Evolutionary conservation across 1,139 yeast genomes (phyloP), one percentile per base, ranked within the genome.

Genomic region (Saccharomyces pastorianus): DNA sequence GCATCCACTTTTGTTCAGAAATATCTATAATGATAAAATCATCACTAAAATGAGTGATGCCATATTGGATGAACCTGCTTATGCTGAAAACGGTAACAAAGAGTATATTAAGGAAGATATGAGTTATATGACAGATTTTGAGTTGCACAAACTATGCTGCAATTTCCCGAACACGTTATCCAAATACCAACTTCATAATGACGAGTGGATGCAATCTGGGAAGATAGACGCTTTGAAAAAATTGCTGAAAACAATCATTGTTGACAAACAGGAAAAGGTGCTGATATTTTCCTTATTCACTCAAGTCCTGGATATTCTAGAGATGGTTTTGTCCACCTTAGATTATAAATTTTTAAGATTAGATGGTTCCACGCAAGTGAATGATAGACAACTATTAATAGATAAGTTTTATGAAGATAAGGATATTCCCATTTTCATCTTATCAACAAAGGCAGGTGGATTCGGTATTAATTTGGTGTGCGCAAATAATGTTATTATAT

Each of bases 401-500:
- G 98, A 91, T 72, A 82, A 82, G 61, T 93, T 88, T 67, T 85
- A 90, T 67, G 91, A 87, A 27, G 96, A 91, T 59, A 79, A 80
- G 0, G 78, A 83, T 2, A 88, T 93, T 59, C 95, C 96, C 0
- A 87, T 93, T 5, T 93, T 93, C 64, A 76, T 93, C 54, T 75
- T 93, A 47, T 88, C 96, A 9, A 93, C 99, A 3, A 89, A 88
- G 67, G 99, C 99, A 0, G 99, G 99, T 65, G 99, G 99, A 1
- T 93, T 93, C 72, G 99, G 99, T 56, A 93, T 93, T 71, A 93
- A 93, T 66, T 78, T 93, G 62, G 95, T 96, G 3, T 95, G 96
- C 64, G 99, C 99, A 8, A 93, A 90, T 66, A 83, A 85, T 58
- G 99, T 93, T 3, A 79, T 93, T 53, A 88, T 95, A 41, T 91